Base-by-base conservation (phyloP, 768 basidiomycete species). In the Rhizopogon salebrosus region DNA sequence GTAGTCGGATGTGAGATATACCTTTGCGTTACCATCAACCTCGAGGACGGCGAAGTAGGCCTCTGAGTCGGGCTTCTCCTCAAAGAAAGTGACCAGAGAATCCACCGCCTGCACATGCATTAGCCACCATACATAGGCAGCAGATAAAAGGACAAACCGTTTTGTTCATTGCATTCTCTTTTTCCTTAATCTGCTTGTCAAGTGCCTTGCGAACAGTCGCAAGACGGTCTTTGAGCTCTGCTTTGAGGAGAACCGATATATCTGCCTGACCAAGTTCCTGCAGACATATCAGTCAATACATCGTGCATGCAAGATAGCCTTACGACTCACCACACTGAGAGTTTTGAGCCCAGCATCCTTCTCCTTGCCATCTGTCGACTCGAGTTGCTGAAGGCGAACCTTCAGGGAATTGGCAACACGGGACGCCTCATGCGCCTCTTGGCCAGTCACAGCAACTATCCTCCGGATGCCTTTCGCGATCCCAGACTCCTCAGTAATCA, bases 391-490 rank as follows among this genome's bases (percentile, higher is more conserved):
- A 38, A 98, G 78, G 55, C 79, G 78, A 3, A 76, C 71, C 54
- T 80, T 77, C 20, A 94, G 77, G 16, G 75, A 74, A 48, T 80
- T 75, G 4, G 89, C 92, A 45, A 77, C 64, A 16, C 87, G 83
- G 1, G 80, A 84, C 9, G 87, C 92, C 24, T 88, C 87, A 31
- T 87, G 80, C 0, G 97, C 97, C 66, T 98, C 94, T 57, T 92
- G 82, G 16, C 95, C 95, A 0, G 97, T 98, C 48, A 99, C 85
- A 35, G 93, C 97, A 45, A 89, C 86, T 53, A 99, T 86, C 35
- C 97, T 84, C 46, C 97, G 87, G 57, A 98, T 95, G 37, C 97
- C 97, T 74, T 98, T 98, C 6, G 97, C 97, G 61, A 98, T 98
- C 31, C 95, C 95, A 4, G 90, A 90, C 69, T 98, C 97, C 63